A percentile compares a stretch with the other conserved stretches of the same genome.
phyloP scores from a whole-genome alignment of 371 early-diverging fungal genomes.

The Phascolomyces articulosus region DNA sequence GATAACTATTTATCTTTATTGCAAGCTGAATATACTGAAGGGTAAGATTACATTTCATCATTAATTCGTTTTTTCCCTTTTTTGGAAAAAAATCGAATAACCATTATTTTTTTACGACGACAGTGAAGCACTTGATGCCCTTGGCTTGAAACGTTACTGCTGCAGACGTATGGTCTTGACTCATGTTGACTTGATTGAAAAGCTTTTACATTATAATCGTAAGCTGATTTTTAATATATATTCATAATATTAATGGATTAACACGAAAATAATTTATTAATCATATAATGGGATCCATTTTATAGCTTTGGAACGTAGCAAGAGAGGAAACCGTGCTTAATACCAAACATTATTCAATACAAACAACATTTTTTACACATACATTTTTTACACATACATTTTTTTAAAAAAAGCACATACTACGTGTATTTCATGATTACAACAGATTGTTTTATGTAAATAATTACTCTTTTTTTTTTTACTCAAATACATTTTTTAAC shows the following conservation, averaged over 20 bases:
- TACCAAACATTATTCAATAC: not conserved
- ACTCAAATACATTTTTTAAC: not conserved
- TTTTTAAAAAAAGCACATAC: not conserved
- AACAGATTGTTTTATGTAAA: conserved; percentile 7
- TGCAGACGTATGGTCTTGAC: conserved; percentile 99
- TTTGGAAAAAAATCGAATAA: not conserved
- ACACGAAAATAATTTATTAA: not conserved
- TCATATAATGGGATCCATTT: not conserved
- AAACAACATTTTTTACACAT: not conserved
- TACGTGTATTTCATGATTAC: conserved; percentile 3
- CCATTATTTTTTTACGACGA: conserved; percentile 2
- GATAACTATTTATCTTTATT: conserved; percentile 89
- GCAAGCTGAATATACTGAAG: conserved; percentile 77
- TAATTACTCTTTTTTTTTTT: conserved; percentile 2
- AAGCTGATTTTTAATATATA: conserved; percentile 30
- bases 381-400: not conserved
- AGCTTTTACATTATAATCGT: conserved; percentile 95
- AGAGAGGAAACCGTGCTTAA: conserved; percentile 6
- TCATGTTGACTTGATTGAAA: conserved; percentile 99
- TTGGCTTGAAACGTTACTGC: conserved; percentile 98
- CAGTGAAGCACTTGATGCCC: conserved; percentile 90
- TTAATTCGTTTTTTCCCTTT: not conserved
- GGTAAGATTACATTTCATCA: conserved; percentile 65
- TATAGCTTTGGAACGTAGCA: conserved; percentile 1
- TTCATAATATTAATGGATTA: not conserved